These are phyloP conservation scores for Pachysandra terminalis DNA, from an alignment of 164 flowering plant species.

Conservation along the genomic window DNA sequence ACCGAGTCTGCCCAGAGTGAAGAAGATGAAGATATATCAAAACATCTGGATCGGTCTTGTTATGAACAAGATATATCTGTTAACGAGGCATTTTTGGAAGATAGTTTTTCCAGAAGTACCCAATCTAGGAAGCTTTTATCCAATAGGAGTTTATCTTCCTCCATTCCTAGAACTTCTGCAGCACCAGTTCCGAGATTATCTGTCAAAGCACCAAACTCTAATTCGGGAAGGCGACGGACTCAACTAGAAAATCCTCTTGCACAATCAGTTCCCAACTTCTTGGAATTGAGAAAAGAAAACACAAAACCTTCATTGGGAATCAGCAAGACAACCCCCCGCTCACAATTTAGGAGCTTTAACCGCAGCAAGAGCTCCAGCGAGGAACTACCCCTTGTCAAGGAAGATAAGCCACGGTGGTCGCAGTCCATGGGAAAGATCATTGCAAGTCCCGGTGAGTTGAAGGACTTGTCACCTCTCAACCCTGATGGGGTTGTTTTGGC, in stretches of 20 bases:
- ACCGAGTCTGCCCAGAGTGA: slow-evolving; percentile 52
- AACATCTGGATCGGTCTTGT: slow-evolving; percentile 35
- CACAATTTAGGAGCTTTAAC: slow-evolving; percentile 47
- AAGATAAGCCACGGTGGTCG: slow-evolving; percentile 62
- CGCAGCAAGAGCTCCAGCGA: slow-evolving; percentile 74
- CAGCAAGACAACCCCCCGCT: slow-evolving; percentile 47
- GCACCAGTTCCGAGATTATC: slow-evolving; percentile 52
- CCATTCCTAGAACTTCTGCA: slow-evolving; percentile 57
- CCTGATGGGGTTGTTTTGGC: slow-evolving; percentile 45
- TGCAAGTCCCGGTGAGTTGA: slow-evolving; percentile 44
- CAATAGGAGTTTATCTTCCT: slow-evolving; percentile 46
- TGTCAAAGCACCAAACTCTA: slow-evolving; percentile 42
- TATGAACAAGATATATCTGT: slow-evolving; percentile 36
- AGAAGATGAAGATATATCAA: slow-evolving; percentile 56
- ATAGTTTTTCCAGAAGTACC: slow-evolving; percentile 44
- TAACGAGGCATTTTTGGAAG: slow-evolving; percentile 34
- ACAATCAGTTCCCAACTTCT: slow-evolving; percentile 92
- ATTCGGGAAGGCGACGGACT: slow-evolving; percentile 53
- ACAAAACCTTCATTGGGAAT: slow-evolving; percentile 66
- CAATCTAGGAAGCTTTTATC: slow-evolving; percentile 55
- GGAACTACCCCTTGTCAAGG: slow-evolving; percentile 46
- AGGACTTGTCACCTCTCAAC: slow-evolving; percentile 41
- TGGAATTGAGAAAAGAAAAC: slow-evolving; percentile 86
- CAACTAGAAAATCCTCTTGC: slow-evolving; percentile 76
- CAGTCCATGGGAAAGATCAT: slow-evolving; percentile 57